These are phyloP conservation scores for Penicillium sclerotigenum DNA, from an alignment of 2,329 filamentous ascomycete species.

Conservation along the genomic window DNA sequence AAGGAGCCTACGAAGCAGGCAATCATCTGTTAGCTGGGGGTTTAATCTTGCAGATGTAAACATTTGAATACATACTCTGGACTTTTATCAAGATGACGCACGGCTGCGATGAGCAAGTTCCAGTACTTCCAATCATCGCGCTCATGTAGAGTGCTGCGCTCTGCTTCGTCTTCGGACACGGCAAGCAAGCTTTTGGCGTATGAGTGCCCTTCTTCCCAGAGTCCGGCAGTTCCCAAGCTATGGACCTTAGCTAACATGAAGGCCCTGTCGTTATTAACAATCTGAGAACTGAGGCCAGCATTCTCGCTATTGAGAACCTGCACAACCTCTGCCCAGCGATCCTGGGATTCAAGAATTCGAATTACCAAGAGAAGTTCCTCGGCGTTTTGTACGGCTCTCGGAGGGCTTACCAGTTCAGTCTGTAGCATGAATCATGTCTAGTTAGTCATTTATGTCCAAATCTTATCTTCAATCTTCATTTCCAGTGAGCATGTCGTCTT, in stretches of 20 bases:
- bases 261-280: slow-evolving; percentile 45
- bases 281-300: slow-evolving; percentile 41
- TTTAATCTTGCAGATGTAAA: neutral
- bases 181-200: slow-evolving; percentile 38
- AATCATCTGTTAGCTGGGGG: neutral
- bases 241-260: slow-evolving; percentile 41
- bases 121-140: slow-evolving; percentile 48
- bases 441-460: neutral
- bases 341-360: slow-evolving; percentile 44
- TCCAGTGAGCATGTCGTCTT: neutral
- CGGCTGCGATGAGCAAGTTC: slow-evolving; percentile 40
- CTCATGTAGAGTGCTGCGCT: slow-evolving; percentile 33
- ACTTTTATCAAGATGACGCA: slow-evolving; percentile 27
- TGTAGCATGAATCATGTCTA: slow-evolving; percentile 20
- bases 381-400: slow-evolving; percentile 46
- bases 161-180: slow-evolving; percentile 31
- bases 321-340: slow-evolving; percentile 39
- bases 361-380: slow-evolving; percentile 48
- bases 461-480: neutral
- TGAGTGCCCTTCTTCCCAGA: slow-evolving; percentile 40
- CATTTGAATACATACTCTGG: slow-evolving; percentile 32
- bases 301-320: slow-evolving; percentile 44
- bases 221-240: slow-evolving; percentile 36
- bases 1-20: slow-evolving; percentile 26
- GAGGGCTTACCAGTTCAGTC: slow-evolving; percentile 41